Evolutionary conservation across 2,329 filamentous ascomycete species (phyloP).

Genomic region (Pseudocercospora musae): DNA sequence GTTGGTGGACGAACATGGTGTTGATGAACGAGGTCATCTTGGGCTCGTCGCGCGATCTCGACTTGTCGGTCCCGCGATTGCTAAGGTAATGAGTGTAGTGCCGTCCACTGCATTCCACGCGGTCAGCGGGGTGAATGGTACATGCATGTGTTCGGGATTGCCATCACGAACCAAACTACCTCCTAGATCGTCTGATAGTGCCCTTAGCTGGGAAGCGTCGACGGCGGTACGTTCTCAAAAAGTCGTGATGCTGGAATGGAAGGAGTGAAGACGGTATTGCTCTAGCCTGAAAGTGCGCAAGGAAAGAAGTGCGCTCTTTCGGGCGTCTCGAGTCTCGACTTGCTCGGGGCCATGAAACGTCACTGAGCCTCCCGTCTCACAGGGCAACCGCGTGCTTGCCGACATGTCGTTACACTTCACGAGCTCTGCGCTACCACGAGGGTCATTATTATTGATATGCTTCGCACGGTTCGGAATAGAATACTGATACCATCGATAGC

Average conservation of each 20-base stretch:
- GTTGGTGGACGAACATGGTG: slow-evolving; percentile 65
- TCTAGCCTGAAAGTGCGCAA: background rate
- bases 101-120: slow-evolving; percentile 14
- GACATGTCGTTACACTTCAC: background rate
- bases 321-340: background rate
- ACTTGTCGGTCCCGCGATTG: background rate
- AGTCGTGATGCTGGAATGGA: background rate
- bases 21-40: slow-evolving; percentile 76
- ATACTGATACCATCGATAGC: too few species aligned
- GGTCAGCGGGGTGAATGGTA: slow-evolving; percentile 17
- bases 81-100: slow-evolving; percentile 1
- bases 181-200: background rate
- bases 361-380: background rate
- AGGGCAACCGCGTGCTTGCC: background rate
- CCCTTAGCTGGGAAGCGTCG: background rate
- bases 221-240: background rate
- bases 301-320: background rate
- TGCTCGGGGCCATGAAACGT: background rate
- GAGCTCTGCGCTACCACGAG: background rate
- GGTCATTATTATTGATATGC: too few species aligned
- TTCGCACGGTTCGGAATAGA: too few species aligned
- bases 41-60: slow-evolving; percentile 7
- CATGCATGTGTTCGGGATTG: slow-evolving; percentile 1
- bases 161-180: background rate
- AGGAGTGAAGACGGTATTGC: background rate